Conservation (phyloP, 2,329 filamentous ascomycete genomes). For the Cladobotryum mycophilum region DNA sequence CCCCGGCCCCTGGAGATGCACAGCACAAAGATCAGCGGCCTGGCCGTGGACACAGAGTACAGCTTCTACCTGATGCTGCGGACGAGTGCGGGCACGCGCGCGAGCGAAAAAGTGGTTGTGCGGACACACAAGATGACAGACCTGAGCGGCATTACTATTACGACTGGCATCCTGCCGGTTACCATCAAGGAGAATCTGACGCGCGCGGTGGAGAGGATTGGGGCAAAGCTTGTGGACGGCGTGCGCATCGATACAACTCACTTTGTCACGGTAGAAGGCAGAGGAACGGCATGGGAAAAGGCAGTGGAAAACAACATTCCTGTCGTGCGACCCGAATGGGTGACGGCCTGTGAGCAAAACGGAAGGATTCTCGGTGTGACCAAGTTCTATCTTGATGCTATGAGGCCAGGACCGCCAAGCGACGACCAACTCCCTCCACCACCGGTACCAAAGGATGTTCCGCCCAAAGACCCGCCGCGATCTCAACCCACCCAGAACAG, state of each 20-base stretch:
- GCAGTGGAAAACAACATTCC: constrained; percentile 97
- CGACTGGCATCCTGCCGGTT: constrained; percentile 75
- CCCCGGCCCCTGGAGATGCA: constrained; percentile 80
- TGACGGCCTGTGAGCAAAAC: constrained; percentile 90
- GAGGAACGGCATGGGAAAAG: constrained; percentile 89
- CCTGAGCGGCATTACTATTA: constrained; percentile 89
- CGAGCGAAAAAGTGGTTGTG: constrained; percentile 76
- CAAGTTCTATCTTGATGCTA: constrained; percentile 90
- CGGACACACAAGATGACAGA: constrained; percentile 99
- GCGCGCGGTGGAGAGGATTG: constrained; percentile 76
- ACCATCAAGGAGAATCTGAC: constrained; percentile 66
- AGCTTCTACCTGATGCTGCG: constrained; percentile 87
- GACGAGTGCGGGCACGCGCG: constrained; percentile 82
- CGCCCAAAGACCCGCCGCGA: constrained; percentile 18
- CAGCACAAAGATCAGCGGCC: constrained; percentile 92
- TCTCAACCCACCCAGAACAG: constrained; percentile 18
- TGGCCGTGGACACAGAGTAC: constrained; percentile 96
- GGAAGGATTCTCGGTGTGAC: constrained; percentile 90
- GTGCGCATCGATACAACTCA: constrained; percentile 97
- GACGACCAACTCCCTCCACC: constrained; percentile 29
- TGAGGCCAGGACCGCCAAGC: constrained; percentile 39
- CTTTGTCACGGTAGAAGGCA: constrained; percentile 92
- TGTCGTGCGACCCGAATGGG: constrained; percentile 93
- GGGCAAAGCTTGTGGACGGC: constrained; percentile 81
- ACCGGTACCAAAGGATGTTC: constrained; percentile 30